Conservation (phyloP, 2,329 filamentous ascomycete genomes). For the Parascedosporium putredinis region DNA sequence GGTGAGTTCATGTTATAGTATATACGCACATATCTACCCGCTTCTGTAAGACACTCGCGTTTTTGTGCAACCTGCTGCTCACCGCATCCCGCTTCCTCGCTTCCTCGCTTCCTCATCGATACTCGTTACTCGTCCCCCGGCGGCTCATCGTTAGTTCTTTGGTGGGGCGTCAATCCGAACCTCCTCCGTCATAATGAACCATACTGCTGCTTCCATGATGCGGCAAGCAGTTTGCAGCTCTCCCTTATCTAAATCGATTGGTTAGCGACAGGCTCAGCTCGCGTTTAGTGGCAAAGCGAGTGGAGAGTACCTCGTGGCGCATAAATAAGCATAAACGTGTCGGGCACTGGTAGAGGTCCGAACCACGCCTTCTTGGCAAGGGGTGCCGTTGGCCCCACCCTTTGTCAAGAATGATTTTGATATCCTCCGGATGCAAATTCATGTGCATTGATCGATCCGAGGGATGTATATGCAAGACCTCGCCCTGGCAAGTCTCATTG, state of each 20-base stretch:
- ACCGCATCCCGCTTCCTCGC: too few relatives aligned
- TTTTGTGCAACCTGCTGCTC: too few relatives aligned
- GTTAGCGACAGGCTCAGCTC: not conserved
- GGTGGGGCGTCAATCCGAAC: not conserved
- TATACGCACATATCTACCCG: too few relatives aligned
- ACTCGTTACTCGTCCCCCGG: too few relatives aligned
- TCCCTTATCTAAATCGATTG: slow-evolving; percentile 34
- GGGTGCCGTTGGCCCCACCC: slow-evolving; percentile 69
- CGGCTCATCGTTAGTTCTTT: not conserved
- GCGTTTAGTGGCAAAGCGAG: not conserved
- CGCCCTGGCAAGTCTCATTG: slow-evolving; percentile 65
- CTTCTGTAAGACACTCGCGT: too few relatives aligned
- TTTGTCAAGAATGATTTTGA: slow-evolving; percentile 57
- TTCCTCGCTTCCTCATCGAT: too few relatives aligned
- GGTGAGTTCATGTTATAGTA: too few relatives aligned
- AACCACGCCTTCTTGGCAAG: slow-evolving; percentile 58
- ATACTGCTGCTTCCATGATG: slow-evolving; percentile 66
- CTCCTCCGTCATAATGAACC: slow-evolving; percentile 47
- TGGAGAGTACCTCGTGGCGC: slow-evolving; percentile 49
- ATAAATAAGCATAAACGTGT: slow-evolving; percentile 73
- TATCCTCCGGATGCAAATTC: slow-evolving; percentile 70
- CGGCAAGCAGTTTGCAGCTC: slow-evolving; percentile 58
- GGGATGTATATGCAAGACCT: slow-evolving; percentile 71
- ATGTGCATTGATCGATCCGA: slow-evolving; percentile 70
- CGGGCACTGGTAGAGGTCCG: slow-evolving; percentile 53